A percentile compares a stretch with the other conserved stretches of the same genome.
Conservation (phyloP, 257 asterid species). For the Solanum acaule region DNA sequence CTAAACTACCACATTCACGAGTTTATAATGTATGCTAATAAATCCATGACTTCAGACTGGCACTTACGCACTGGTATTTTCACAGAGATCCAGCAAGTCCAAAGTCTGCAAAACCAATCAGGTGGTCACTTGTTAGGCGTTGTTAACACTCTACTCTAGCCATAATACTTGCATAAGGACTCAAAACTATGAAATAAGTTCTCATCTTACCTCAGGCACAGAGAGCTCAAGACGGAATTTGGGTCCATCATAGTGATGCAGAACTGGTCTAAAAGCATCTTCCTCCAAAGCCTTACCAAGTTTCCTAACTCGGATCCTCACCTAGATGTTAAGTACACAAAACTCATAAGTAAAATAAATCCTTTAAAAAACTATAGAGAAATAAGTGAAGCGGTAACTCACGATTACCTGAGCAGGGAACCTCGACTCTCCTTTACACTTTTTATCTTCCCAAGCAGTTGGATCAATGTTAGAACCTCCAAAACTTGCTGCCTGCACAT, state of each 20-base stretch:
- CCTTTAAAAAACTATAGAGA: background rate
- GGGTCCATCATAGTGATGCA: slow-evolving; percentile 98
- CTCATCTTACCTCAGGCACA: slow-evolving; percentile 71
- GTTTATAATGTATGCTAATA: background rate
- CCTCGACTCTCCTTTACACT: slow-evolving; percentile 95
- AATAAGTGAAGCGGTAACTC: background rate
- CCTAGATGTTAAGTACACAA: slow-evolving; percentile 30
- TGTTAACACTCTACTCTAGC: background rate
- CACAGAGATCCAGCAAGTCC: slow-evolving; percentile 87
- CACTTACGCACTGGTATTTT: slow-evolving; percentile 27
- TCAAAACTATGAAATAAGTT: background rate
- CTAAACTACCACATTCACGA: slow-evolving; percentile 20
- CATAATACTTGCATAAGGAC: background rate
- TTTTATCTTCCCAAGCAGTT: slow-evolving; percentile 97
- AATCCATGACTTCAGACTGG: slow-evolving; percentile 18
- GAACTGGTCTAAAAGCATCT: slow-evolving; percentile 89
- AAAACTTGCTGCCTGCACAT: slow-evolving; percentile 59
- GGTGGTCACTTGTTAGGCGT: background rate
- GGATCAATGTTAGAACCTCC: slow-evolving; percentile 98
- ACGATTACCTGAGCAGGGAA: slow-evolving; percentile 91
- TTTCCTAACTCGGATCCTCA: slow-evolving; percentile 67
- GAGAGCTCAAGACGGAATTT: slow-evolving; percentile 97
- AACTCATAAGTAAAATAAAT: background rate
- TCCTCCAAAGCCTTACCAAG: slow-evolving; percentile 82
- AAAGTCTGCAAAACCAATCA: slow-evolving; percentile 48